A percentile compares a stretch with the other conserved stretches of the same genome.
These are phyloP conservation scores for Umbelopsis sp. DNA, from an alignment of 192 early-diverging fungal species.

Conservation along the genomic window DNA sequence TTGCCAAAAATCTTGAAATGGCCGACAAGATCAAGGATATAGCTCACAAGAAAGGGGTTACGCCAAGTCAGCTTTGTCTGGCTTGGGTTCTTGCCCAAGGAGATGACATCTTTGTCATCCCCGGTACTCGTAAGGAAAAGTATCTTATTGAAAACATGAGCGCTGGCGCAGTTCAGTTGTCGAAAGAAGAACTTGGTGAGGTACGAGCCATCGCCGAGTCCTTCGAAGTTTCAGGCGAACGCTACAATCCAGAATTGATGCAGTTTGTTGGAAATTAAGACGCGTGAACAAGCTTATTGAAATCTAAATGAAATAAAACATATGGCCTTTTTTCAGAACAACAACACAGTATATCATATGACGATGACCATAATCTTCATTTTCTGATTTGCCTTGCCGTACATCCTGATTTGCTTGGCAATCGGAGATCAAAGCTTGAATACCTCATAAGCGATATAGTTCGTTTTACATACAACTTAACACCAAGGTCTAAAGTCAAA, in stretches of 20 bases:
- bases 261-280: no score
- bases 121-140: slow-evolving; percentile 57
- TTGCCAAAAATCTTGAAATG: slow-evolving; percentile 59
- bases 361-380: no score
- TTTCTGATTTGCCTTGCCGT: no score
- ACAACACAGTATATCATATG: no score
- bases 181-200: slow-evolving; percentile 32
- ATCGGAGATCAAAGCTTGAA: no score
- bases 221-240: slow-evolving; percentile 29
- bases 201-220: slow-evolving; percentile 36
- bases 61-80: slow-evolving; percentile 55
- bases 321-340: no score
- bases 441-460: no score
- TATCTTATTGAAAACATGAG: slow-evolving; percentile 45
- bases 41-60: slow-evolving; percentile 52
- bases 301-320: no score
- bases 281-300: no score
- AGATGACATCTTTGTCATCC: slow-evolving; percentile 53
- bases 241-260: neutral
- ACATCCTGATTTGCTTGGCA: no score
- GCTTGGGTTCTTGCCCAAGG: slow-evolving; percentile 65
- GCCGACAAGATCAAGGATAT: slow-evolving; percentile 51
- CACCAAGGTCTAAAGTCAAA: no score
- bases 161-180: slow-evolving; percentile 38
- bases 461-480: no score